Base-by-base conservation (phyloP, 2,329 filamentous ascomycete genomes). In the Arachnomyces sp. region DNA sequence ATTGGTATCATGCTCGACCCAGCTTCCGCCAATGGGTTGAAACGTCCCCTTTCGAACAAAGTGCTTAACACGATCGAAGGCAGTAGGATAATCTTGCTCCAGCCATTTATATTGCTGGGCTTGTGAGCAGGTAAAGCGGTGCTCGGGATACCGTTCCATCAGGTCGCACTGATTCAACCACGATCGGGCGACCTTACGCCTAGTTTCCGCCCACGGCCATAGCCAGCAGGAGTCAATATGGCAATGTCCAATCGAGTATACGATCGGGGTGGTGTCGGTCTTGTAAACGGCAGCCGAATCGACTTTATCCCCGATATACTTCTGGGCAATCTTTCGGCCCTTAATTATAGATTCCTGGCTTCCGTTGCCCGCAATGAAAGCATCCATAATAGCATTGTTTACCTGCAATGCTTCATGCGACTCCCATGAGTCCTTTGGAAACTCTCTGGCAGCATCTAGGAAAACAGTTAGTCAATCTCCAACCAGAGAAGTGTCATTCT, bases 61-160 rank as follows among this genome's bases (percentile, higher is more conserved):
- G 40, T 75, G 71, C 69, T 93, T 94, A 50, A 98, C 90, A 12
- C 90, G 82, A 51, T 93, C 84, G 59, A 87, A 96, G 2, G 87
- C 84, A 31, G 80, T 80, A 0, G 92, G 90, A 57, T 98, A 98
- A 49, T 86, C 72, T 52, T 84, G 70, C 66, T 96, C 88, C 21
- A 96, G 74, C 92, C 92, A 98, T 64, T 95, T 95, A 73, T 86
- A 98, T 61, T 98, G 92, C 60, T 98, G 92, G 13, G 90, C 92
- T 59, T 95, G 88, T 1, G 89, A 95, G 56, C 84, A 88, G 39
- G 84, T 81, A 69, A 98, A 98, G 34, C 86, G 81, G 55, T 94
- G 82, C 66, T 98, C 92, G 0, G 89, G 87, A 50, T 96, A 98
- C 28, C 86, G 78, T 45, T 98, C 92, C 75, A 98, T 87, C 53